Conservation (phyloP, 1,284 basidiomycete species). For the Irpex sp. region DNA sequence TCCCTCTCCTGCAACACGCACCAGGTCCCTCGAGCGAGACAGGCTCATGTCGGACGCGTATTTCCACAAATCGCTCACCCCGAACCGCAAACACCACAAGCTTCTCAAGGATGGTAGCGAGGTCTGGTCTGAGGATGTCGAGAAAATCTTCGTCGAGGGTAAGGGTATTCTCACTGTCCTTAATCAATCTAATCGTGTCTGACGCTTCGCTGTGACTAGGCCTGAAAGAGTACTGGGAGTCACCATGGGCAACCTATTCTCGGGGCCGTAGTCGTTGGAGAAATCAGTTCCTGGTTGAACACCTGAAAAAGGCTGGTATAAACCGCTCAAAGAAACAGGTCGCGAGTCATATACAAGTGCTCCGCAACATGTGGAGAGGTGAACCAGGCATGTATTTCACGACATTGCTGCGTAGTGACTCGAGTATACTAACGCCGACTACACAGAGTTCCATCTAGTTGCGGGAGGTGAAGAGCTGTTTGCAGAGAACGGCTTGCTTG, state of each 20-base stretch:
- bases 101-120: slow-evolving; percentile 80
- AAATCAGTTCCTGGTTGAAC: slow-evolving; percentile 80
- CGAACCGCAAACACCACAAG: slow-evolving; percentile 77
- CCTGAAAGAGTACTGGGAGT: slow-evolving; percentile 71
- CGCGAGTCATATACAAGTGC: slow-evolving; percentile 78
- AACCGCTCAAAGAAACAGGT: slow-evolving; percentile 78
- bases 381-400: slow-evolving; percentile 50
- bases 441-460: slow-evolving; percentile 58
- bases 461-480: slow-evolving; percentile 71
- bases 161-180: slow-evolving; percentile 4
- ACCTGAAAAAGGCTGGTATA: slow-evolving; percentile 62
- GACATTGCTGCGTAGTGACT: neutral
- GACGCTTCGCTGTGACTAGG: slow-evolving; percentile 35
- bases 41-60: slow-evolving; percentile 21
- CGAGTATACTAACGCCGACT: slow-evolving; percentile 26
- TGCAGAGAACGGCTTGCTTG: slow-evolving; percentile 44
- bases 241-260: slow-evolving; percentile 73
- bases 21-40: slow-evolving; percentile 26
- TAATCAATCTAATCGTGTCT: neutral
- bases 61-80: slow-evolving; percentile 52
- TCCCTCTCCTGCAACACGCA: slow-evolving; percentile 18
- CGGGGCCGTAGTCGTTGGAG: slow-evolving; percentile 75
- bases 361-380: slow-evolving; percentile 84
- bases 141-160: slow-evolving; percentile 75
- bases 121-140: slow-evolving; percentile 76